phyloP scores from a whole-genome alignment of 108 stramenopile genomes.

The Fistulifera pelliculosa region DNA sequence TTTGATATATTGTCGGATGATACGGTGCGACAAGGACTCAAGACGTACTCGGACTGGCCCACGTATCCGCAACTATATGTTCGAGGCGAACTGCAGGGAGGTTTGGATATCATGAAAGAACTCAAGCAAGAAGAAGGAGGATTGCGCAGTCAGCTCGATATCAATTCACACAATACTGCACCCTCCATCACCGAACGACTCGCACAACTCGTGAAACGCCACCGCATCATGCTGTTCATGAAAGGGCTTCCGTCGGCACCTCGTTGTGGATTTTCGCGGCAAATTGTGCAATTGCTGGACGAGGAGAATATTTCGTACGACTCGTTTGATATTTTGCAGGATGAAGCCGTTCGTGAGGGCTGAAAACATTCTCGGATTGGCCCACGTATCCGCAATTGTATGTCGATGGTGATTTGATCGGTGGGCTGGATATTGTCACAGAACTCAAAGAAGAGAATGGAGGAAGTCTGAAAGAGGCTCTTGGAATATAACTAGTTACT shows the following conservation, averaged over 20 bases:
- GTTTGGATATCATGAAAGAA: slow-evolving; percentile 96
- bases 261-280: slow-evolving; percentile 86
- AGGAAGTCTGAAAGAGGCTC: slow-evolving; percentile 6
- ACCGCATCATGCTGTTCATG: slow-evolving; percentile 93
- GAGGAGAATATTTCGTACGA: slow-evolving; percentile 58
- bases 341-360: slow-evolving; percentile 87
- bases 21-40: slow-evolving; percentile 86
- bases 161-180: background rate
- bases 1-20: slow-evolving; percentile 86
- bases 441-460: slow-evolving; percentile 71
- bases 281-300: slow-evolving; percentile 80
- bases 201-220: slow-evolving; percentile 34
- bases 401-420: slow-evolving; percentile 90
- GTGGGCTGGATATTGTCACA: slow-evolving; percentile 94
- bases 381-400: slow-evolving; percentile 97
- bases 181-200: slow-evolving; percentile 50
- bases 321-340: slow-evolving; percentile 79
- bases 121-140: slow-evolving; percentile 23
- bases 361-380: slow-evolving; percentile 88
- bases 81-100: slow-evolving; percentile 89
- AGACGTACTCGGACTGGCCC: slow-evolving; percentile 85
- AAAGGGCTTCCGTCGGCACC: slow-evolving; percentile 90
- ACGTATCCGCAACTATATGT: slow-evolving; percentile 97
- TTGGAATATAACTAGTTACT: too few relatives aligned
- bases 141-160: background rate